These are phyloP conservation scores for Phaeodactylum tricornutum DNA, from an alignment of 108 stramenopile genomes.

Conservation along the genomic window DNA sequence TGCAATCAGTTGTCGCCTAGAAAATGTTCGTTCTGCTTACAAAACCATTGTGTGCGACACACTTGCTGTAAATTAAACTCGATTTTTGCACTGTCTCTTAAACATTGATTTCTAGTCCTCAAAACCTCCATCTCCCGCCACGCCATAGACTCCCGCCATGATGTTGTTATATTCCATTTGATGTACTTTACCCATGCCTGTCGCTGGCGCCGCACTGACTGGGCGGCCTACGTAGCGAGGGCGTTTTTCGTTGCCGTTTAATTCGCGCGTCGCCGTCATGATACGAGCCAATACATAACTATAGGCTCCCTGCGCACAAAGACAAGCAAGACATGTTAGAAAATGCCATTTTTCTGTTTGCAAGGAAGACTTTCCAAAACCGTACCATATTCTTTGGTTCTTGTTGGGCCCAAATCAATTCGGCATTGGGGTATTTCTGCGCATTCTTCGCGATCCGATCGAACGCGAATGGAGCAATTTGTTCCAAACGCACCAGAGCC, in stretches of 20 bases:
- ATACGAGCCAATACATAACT: conserved; percentile 82
- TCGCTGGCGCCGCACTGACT: conserved; percentile 93
- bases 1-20: no score
- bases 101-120: no score
- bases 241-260: conserved; percentile 85
- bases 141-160: conserved; percentile 77
- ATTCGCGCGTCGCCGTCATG: conserved; percentile 89
- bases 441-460: conserved; percentile 81
- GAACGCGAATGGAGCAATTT: conserved; percentile 98
- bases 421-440: conserved; percentile 81
- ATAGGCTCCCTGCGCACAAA: no score
- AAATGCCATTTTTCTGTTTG: conserved; percentile 94
- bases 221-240: conserved; percentile 89
- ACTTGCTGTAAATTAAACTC: no score
- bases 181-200: conserved; percentile 89
- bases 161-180: conserved; percentile 77
- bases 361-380: no score
- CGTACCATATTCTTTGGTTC: conserved; percentile 70
- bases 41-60: no score
- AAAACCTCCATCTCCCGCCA: no score
- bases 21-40: no score
- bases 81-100: no score
- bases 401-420: conserved; percentile 94
- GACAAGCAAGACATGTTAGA: no score
- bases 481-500: conserved; percentile 93